Conservation (phyloP, 495 filamentous ascomycete genomes). For the Neurospora tetrasperma region DNA sequence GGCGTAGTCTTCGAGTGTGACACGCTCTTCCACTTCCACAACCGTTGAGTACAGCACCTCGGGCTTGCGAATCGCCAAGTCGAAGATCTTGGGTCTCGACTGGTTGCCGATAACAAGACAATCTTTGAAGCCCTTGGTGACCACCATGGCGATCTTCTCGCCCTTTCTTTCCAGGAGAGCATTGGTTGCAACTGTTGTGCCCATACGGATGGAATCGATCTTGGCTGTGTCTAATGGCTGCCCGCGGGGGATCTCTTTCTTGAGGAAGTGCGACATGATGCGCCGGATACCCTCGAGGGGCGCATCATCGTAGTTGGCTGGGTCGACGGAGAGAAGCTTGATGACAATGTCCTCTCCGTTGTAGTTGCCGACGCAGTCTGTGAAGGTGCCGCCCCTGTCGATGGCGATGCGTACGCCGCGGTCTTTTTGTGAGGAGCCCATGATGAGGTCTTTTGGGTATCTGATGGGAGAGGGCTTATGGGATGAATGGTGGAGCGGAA, state of each 20-base stretch:
- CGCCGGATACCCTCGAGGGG: slow-evolving; percentile 87
- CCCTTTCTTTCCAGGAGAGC: slow-evolving; percentile 88
- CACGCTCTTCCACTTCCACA: slow-evolving; percentile 70
- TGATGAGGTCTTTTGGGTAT: neutral
- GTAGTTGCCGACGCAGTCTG: slow-evolving; percentile 58
- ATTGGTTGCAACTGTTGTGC: slow-evolving; percentile 83
- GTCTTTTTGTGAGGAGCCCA: slow-evolving; percentile 13
- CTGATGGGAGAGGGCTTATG: neutral
- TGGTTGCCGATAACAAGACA: slow-evolving; percentile 84
- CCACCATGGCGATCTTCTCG: slow-evolving; percentile 80
- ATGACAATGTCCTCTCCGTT: slow-evolving; percentile 66
- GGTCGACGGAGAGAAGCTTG: slow-evolving; percentile 86
- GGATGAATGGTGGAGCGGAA: neutral
- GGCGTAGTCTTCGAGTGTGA: slow-evolving; percentile 82
- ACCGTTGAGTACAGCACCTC: slow-evolving; percentile 69
- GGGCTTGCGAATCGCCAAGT: slow-evolving; percentile 68
- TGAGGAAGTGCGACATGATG: slow-evolving; percentile 71
- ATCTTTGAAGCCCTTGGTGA: slow-evolving; percentile 89
- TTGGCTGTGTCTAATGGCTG: slow-evolving; percentile 70
- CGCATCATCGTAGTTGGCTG: slow-evolving; percentile 78
- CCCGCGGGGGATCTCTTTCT: slow-evolving; percentile 66
- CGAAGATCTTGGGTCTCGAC: slow-evolving; percentile 73
- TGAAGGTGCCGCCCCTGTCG: slow-evolving; percentile 63
- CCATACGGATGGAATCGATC: slow-evolving; percentile 83
- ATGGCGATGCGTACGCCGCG: slow-evolving; percentile 49